Conservation (phyloP, 805 yeast genomes). For the Starmera dryadoides region DNA sequence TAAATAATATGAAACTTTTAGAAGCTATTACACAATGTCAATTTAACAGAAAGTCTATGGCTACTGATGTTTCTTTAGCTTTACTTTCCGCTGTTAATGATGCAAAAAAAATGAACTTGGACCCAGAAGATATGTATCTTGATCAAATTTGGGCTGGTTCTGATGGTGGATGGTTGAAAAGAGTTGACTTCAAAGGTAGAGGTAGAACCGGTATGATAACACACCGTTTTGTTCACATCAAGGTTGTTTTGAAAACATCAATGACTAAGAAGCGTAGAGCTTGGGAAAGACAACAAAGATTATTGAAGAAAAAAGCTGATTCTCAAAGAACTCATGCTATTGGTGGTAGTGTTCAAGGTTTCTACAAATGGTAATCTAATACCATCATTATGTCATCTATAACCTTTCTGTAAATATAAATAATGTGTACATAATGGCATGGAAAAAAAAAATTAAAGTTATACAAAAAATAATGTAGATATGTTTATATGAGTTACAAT, state of each 20-base stretch:
- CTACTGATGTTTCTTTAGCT: slow-evolving; percentile 71
- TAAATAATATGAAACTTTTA: slow-evolving; percentile 62
- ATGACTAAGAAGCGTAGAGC: slow-evolving; percentile 54
- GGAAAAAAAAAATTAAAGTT: background rate
- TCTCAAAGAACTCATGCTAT: slow-evolving; percentile 37
- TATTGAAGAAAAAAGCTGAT: slow-evolving; percentile 44
- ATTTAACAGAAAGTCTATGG: slow-evolving; percentile 72
- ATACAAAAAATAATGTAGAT: no score
- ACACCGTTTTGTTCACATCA: slow-evolving; percentile 75
- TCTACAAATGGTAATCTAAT: slow-evolving; percentile 47
- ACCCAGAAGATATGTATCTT: slow-evolving; percentile 58
- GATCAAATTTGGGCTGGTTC: slow-evolving; percentile 88
- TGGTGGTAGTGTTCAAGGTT: slow-evolving; percentile 32
- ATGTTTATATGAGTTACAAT: no score
- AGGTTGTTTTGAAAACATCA: slow-evolving; percentile 65
- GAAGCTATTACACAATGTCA: slow-evolving; percentile 90
- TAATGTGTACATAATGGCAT: background rate
- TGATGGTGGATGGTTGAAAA: slow-evolving; percentile 67
- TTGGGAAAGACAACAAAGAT: slow-evolving; percentile 48
- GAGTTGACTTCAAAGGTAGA: slow-evolving; percentile 81
- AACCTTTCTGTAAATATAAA: background rate
- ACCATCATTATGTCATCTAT: no score
- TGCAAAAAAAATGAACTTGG: slow-evolving; percentile 51
- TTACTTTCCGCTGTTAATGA: slow-evolving; percentile 67
- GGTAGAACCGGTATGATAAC: slow-evolving; percentile 78